These are phyloP conservation scores for Cruciata laevipes DNA, from an alignment of 257 asterid species.

Conservation along the genomic window DNA sequence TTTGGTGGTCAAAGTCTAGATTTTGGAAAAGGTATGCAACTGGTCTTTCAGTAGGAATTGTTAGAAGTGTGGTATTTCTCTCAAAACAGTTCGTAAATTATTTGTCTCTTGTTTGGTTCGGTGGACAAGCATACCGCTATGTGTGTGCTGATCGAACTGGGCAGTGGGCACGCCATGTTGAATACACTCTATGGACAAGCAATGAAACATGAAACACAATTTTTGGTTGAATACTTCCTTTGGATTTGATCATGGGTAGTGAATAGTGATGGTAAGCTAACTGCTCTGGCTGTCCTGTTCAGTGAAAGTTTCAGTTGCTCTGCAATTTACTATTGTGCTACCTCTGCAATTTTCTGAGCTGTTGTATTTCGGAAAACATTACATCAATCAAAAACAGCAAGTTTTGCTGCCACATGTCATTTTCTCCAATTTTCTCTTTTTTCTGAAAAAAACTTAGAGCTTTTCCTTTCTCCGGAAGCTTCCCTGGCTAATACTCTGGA, in stretches of 20 bases:
- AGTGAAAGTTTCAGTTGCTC: neutral
- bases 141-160: conserved; percentile 99
- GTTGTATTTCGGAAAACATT: neutral
- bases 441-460: too few relatives aligned
- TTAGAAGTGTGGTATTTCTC: neutral
- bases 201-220: conserved; percentile 91
- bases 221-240: conserved; percentile 89
- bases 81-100: neutral
- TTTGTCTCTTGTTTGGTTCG: conserved; percentile 27
- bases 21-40: conserved; percentile 78
- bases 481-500: too few relatives aligned
- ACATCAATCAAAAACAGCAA: too few relatives aligned
- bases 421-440: too few relatives aligned
- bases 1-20: conserved; percentile 97
- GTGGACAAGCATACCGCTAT: conserved; percentile 97
- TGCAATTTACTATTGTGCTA: too few relatives aligned
- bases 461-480: too few relatives aligned
- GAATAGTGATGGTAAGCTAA: conserved; percentile 64
- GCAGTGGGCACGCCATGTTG: conserved; percentile 94
- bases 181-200: conserved; percentile 99
- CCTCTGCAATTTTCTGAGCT: neutral
- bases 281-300: neutral
- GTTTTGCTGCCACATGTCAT: too few relatives aligned
- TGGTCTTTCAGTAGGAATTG: conserved; percentile 9
- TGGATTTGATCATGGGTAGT: too few relatives aligned